Evolutionary conservation across 2,329 filamentous ascomycete species (phyloP).

Genomic region (Magnaporthiopsis incrustans): DNA sequence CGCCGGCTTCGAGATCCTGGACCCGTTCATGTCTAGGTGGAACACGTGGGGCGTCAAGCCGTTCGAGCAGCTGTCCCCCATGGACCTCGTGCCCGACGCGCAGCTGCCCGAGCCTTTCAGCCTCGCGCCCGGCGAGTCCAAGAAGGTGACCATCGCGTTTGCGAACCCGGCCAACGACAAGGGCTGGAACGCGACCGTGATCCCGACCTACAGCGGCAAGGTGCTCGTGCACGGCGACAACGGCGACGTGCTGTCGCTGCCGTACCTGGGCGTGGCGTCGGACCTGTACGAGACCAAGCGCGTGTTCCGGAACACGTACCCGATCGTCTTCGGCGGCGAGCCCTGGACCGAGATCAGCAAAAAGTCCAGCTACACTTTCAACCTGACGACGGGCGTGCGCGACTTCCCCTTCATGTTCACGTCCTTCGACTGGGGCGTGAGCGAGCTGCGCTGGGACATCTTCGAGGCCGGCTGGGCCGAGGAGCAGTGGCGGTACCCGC

Average conservation of each 20-base stretch:
- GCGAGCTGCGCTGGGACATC: conserved; percentile 22
- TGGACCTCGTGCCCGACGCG: conserved; percentile 4
- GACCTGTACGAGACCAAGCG: conserved; percentile 10
- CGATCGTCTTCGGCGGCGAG: conserved; percentile 3
- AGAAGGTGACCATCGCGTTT: conserved; percentile 18
- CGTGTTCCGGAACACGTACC: conserved; percentile 9
- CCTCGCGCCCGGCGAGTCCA: conserved; percentile 19
- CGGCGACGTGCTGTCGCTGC: conserved; percentile 24
- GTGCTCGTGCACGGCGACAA: conserved; percentile 22
- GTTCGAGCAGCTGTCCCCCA: conserved; percentile 10
- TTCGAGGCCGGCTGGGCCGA: conserved; percentile 17
- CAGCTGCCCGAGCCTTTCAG: conserved; percentile 14
- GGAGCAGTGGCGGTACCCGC: conserved; percentile 17
- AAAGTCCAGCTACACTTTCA: conserved; percentile 15
- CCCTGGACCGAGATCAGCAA: not conserved
- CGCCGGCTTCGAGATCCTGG: conserved; percentile 27
- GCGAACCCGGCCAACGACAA: conserved; percentile 15
- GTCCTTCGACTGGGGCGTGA: conserved; percentile 17
- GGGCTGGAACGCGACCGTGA: conserved; percentile 15
- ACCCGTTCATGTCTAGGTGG: conserved; percentile 7
- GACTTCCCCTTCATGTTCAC: conserved; percentile 21
- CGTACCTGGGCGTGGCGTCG: conserved; percentile 18
- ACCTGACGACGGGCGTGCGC: conserved; percentile 16
- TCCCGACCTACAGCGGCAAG: conserved; percentile 27
- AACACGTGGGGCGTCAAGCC: conserved; percentile 7